Percentiles rank a stretch among this genome's conserved stretches.
phyloP scores from a whole-genome alignment of 129 eudicot genomes.

The Daucus carota region DH1_v3.0 NC_030385.2:5443501-5444000 shows the following conservation, averaged over 20 bases:
- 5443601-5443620: not conserved
- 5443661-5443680: not conserved
- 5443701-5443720: not conserved
- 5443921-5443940: not conserved
- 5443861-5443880: not conserved
- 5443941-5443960: not conserved
- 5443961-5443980: not conserved
- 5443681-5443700: not conserved
- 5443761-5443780: slow-evolving; percentile 92
- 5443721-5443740: not conserved
- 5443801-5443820: slow-evolving; percentile 58
- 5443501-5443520: not conserved
- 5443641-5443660: not conserved
- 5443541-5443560: not conserved
- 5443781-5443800: slow-evolving; percentile 72
- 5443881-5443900: not conserved
- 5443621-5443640: not conserved
- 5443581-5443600: not conserved
- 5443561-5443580: not conserved
- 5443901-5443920: not conserved
- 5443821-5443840: slow-evolving; percentile 79
- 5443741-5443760: slow-evolving; percentile 1
- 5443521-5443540: not conserved
- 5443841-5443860: slow-evolving; percentile 15
- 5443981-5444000: not conserved